phyloP scores from a whole-genome alignment of 2,329 filamentous ascomycete genomes.

The Cladosporium sp. region DNA sequence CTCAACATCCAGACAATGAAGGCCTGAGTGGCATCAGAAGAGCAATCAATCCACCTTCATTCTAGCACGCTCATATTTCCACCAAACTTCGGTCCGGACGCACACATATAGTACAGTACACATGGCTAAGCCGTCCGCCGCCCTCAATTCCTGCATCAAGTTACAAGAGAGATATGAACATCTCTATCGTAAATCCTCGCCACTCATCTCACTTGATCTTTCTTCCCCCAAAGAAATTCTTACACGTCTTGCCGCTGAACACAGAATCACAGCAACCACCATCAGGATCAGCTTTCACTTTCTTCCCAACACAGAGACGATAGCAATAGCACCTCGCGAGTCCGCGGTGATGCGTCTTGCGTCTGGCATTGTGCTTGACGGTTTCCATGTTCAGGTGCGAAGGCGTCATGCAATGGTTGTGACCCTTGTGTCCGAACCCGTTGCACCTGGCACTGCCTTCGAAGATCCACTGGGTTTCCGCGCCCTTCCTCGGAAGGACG shows the following conservation, averaged over 20 bases:
- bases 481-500: background rate
- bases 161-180: no score
- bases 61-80: no score
- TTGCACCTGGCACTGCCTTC: slow-evolving; percentile 7
- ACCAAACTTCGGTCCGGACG: no score
- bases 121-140: no score
- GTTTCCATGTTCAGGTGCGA: slow-evolving; percentile 3
- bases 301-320: background rate
- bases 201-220: background rate
- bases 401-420: background rate
- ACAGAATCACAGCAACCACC: background rate
- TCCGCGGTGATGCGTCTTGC: background rate
- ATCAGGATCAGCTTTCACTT: background rate
- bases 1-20: no score
- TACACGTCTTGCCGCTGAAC: background rate
- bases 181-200: no score
- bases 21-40: no score
- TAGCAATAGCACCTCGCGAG: background rate
- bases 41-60: no score
- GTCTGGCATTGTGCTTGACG: background rate
- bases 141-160: no score
- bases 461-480: background rate
- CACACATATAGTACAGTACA: no score
- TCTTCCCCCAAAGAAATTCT: background rate
- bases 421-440: background rate